A percentile compares a stretch with the other conserved stretches of the same genome.
Conservation (phyloP, 2,329 filamentous ascomycete genomes). For the Waltergamsia citrina region DNA sequence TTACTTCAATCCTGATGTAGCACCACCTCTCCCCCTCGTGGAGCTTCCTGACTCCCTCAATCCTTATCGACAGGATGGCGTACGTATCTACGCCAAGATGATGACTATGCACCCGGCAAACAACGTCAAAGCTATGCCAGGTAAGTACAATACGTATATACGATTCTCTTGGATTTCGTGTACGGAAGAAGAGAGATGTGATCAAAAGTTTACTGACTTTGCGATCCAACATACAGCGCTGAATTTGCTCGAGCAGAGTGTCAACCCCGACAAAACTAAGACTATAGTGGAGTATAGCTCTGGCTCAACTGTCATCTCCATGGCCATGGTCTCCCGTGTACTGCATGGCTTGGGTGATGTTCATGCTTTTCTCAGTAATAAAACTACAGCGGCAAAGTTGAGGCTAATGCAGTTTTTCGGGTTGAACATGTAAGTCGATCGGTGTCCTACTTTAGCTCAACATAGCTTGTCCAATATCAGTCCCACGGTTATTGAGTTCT, state of each 20-base stretch:
- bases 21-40: conserved; percentile 49
- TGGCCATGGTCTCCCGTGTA: conserved; percentile 19
- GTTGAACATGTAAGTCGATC: conserved; percentile 7
- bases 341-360: conserved; percentile 21
- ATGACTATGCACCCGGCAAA: conserved; percentile 55
- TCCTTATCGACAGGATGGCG: conserved; percentile 5
- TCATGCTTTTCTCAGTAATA: conserved; percentile 33
- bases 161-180: not conserved
- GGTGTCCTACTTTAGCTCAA: too few species aligned
- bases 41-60: conserved; percentile 40
- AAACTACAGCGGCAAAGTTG: conserved; percentile 16
- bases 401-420: conserved; percentile 11
- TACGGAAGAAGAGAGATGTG: not conserved
- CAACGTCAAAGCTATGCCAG: conserved; percentile 56
- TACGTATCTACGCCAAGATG: conserved; percentile 31
- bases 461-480: too few species aligned
- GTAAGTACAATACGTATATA: conserved; percentile 15
- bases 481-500: too few species aligned
- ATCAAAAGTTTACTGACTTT: not conserved
- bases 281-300: conserved; percentile 51
- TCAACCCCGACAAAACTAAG: conserved; percentile 30
- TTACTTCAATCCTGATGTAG: conserved; percentile 14
- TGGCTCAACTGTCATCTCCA: conserved; percentile 52
- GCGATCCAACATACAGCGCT: conserved; percentile 24
- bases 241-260: conserved; percentile 32